Evolutionary conservation across 805 yeast species (phyloP).

Genomic region (Teunomyces atbi): DNA sequence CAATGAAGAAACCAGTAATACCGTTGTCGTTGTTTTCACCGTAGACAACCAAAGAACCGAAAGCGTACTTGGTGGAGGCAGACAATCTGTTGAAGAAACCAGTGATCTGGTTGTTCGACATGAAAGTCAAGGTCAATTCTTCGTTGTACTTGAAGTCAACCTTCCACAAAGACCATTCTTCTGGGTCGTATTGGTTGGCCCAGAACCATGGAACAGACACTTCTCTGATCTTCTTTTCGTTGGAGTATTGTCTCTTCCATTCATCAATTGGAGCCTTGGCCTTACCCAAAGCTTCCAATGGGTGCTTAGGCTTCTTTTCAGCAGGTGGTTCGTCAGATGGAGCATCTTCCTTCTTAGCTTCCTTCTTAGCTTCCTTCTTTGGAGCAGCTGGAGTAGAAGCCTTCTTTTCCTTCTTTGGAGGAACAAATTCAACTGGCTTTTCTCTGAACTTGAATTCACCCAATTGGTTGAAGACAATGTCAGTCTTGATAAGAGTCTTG

Average conservation of each 20-base stretch:
- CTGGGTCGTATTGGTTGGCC: constrained; percentile 82
- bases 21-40: constrained; percentile 99
- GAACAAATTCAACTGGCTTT: constrained; percentile 59
- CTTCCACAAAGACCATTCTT: constrained; percentile 93
- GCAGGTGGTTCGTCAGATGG: constrained; percentile 44
- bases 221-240: constrained; percentile 88
- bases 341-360: constrained; percentile 29
- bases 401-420: constrained; percentile 76
- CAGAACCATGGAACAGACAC: constrained; percentile 97
- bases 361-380: constrained; percentile 32
- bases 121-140: constrained; percentile 93
- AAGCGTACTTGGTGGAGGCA: constrained; percentile 90
- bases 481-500: constrained; percentile 49
- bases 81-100: constrained; percentile 96
- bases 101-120: constrained; percentile 97
- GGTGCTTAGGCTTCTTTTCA: constrained; percentile 85
- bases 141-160: constrained; percentile 97
- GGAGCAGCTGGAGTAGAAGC: constrained; percentile 42
- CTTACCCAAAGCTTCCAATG: constrained; percentile 80
- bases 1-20: constrained; percentile 89
- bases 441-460: constrained; percentile 58
- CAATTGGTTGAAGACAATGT: constrained; percentile 33
- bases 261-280: constrained; percentile 72
- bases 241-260: constrained; percentile 96
- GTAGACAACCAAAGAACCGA: constrained; percentile 91